A percentile compares a stretch with the other conserved stretches of the same genome.
Conservation (phyloP, 306 rosid genomes). For the Delonix regia region DNA sequence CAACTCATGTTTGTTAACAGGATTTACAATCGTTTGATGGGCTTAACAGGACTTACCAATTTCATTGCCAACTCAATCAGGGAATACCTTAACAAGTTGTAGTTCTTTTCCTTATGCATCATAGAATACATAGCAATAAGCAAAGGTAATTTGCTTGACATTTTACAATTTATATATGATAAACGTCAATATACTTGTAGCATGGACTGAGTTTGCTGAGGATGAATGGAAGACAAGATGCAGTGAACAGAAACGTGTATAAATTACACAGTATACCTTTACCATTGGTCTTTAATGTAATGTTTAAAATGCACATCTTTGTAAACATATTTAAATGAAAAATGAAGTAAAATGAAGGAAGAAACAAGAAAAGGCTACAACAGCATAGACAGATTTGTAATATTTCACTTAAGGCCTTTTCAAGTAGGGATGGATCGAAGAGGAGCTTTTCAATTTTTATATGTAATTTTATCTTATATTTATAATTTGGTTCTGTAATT, state of each 20-base stretch:
- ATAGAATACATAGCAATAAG: neutral
- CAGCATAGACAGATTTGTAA: conserved; percentile 56
- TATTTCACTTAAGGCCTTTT: conserved; percentile 67
- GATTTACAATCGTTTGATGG: neutral
- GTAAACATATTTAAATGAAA: neutral
- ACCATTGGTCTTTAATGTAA: neutral
- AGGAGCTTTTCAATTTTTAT: too few species aligned
- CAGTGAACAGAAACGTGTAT: conserved; percentile 8
- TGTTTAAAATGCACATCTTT: neutral
- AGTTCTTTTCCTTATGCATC: neutral
- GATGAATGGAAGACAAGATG: neutral
- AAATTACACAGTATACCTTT: neutral
- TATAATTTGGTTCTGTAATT: too few species aligned
- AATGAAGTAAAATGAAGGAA: neutral
- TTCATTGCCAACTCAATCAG: neutral
- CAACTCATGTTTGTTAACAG: neutral
- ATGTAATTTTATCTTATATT: too few species aligned
- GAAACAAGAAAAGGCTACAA: neutral
- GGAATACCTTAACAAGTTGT: neutral
- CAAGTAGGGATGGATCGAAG: too few species aligned
- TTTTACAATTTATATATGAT: too few species aligned
- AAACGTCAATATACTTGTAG: too few species aligned
- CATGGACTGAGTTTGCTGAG: neutral
- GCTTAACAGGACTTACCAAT: neutral
- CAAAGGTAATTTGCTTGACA: neutral